Evolutionary conservation across 257 asterid genomes (phyloP).

Genomic region (Sherardia arvensis): DNA sequence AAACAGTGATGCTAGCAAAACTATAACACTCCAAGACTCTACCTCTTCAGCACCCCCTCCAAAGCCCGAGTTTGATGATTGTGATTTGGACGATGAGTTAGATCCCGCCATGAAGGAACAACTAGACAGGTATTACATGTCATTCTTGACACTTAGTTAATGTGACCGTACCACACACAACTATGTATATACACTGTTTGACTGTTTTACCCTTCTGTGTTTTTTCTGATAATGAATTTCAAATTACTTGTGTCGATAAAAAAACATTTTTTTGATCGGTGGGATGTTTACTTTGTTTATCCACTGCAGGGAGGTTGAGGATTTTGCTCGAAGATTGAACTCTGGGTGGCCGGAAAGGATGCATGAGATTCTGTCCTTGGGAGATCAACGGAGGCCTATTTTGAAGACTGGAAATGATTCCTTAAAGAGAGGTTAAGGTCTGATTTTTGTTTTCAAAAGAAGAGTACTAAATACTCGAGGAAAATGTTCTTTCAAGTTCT

Average conservation of each 20-base stretch:
- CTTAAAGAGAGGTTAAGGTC: conserved; percentile 22
- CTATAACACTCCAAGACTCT: conserved; percentile 13
- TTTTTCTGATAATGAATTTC: not conserved
- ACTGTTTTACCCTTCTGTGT: not conserved
- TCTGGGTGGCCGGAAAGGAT: conserved; percentile 44
- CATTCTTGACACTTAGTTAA: not conserved
- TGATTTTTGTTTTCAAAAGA: not conserved
- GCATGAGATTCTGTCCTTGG: conserved; percentile 30
- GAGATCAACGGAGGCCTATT: conserved; percentile 27
- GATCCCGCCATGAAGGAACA: conserved; percentile 45
- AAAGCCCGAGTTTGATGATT: conserved; percentile 32
- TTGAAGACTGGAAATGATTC: conserved; percentile 27
- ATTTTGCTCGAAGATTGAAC: conserved; percentile 42
- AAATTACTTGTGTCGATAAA: not conserved
- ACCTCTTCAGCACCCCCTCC: conserved; percentile 23
- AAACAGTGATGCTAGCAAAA: conserved; percentile 13
- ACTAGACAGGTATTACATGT: conserved; percentile 28
- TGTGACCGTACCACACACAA: not conserved
- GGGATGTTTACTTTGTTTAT: not conserved
- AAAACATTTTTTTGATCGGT: not conserved
- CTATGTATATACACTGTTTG: not conserved
- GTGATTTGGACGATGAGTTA: conserved; percentile 33
- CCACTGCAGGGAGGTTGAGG: conserved; percentile 38
- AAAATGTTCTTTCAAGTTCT: not conserved
- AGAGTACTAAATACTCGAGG: not conserved